Evolutionary conservation across 1,139 yeast genomes (phyloP), one percentile per base, ranked within the genome.

Genomic region (Kodamaea suecica): DNA sequence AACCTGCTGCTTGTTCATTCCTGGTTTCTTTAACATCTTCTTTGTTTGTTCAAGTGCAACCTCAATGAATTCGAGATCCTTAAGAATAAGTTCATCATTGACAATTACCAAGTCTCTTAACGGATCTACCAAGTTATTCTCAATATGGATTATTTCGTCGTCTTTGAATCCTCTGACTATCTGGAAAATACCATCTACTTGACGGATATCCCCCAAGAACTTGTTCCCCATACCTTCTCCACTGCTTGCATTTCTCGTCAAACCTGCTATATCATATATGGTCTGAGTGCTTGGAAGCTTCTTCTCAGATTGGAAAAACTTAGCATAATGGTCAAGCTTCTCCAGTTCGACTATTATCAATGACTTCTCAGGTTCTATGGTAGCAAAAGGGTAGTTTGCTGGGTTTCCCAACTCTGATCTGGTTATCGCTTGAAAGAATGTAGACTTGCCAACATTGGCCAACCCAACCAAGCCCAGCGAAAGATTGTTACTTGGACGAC

Each of bases 181-280:
- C 44, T 83, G 90, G 47, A 77, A 80, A 7, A 83, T 71, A 5
- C 88, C 88, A 58, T 83, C 92, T 8, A 82, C 90, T 43, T 74
- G 78, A 38, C 84, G 64, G 27, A 83, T 83, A 52, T 83, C 90
- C 37, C 76, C 74, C 43, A 83, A 63, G 48, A 83, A 83, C 47
- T 82, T 81, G 52, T 83, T 82, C 1, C 92, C 92, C 40, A 83
- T 60, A 0, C 92, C 92, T 47, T 78, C 84, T n/a, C 90, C 90
- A 35, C 71, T 70, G 2, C 84, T 72, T 1, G 90, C 88, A 47
- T 84, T 83, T 52, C 83, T 65, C 4, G 84, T 82, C 30, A 83
- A 63, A 0, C 92, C 92, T 0, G 92, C 92, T 40, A 83, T 83
- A 50, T 83, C 92, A 47, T 70, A 77, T 13, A 83, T 70, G 19